Base-by-base conservation (phyloP, 2,329 filamentous ascomycete genomes). In the Aureobasidium sp. region DNA sequence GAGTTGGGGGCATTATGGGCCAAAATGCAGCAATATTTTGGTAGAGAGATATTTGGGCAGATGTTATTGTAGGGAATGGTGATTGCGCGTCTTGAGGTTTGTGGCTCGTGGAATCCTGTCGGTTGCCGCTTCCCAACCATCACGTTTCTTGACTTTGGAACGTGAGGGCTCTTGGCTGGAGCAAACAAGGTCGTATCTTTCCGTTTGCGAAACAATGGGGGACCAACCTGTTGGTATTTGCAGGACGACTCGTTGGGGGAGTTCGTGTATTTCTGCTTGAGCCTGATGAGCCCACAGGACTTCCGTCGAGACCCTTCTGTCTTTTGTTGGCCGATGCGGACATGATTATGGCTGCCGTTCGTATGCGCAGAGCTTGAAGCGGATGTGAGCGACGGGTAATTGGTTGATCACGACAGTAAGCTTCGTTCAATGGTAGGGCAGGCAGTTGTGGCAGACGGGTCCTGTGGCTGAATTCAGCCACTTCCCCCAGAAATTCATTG, bases 1-100 rank as follows among this genome's bases (percentile, higher is more conserved):
- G 69, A 32, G 67, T 64, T 15, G 71, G 68, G 55, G 72, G 71
- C 72, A 74, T 73, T 63, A 23, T 64, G 61, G 39, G n/a, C 2
- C 12, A 10, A 29, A 27, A 9, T 29, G 68, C 50, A 70, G 70
- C 70, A 72, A 72, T 62, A n/a, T 64, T 58, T 26, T 34, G 29
- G 53, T 29, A n/a, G 32, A 23, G 9, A n/a, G 37, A 42, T 12
- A 32, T 26, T 5, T 10, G 20, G 23, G 13, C 13, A 27, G 13
- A 27, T 3, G 23, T 12, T 12, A 6, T 44, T 20, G n/a, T 41
- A 15, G 20, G 20, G 20, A 20, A 8, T 20, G 8, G 36, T 20
- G 52, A 15, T 20, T 47, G 53, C 6, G 27, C 23, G 29, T 27
- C 13, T n/a, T 8, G n/a, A 1, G 48, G 29, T 27, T 29, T 46